Conservation (phyloP, 495 filamentous ascomycete genomes). For the Penicillium coffeae region DNA sequence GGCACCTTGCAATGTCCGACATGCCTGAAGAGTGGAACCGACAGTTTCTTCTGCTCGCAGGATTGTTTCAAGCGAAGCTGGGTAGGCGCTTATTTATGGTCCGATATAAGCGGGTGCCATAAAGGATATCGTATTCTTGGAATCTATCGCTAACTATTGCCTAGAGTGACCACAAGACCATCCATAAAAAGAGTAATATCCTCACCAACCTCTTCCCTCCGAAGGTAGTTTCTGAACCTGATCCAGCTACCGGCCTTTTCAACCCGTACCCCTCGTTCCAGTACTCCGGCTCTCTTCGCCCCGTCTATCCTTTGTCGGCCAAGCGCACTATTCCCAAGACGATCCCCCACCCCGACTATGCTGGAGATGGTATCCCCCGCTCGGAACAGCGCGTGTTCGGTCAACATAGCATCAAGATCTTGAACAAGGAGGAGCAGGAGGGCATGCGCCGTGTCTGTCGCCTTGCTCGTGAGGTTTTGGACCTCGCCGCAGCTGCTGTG, state of each 20-base stretch:
- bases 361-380: conserved; percentile 73
- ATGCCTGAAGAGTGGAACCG: conserved; percentile 83
- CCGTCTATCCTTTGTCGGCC: conserved; percentile 84
- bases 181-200: conserved; percentile 83
- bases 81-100: conserved; percentile 56
- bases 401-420: conserved; percentile 72
- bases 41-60: conserved; percentile 95
- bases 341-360: conserved; percentile 84
- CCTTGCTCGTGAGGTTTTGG: conserved; percentile 85
- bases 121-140: conserved; percentile 9
- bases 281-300: conserved; percentile 76
- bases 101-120: conserved; percentile 11
- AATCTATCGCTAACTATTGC: conserved; percentile 11
- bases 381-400: conserved; percentile 69
- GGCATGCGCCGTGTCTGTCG: conserved; percentile 93
- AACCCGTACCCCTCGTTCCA: conserved; percentile 87
- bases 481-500: conserved; percentile 77
- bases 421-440: conserved; percentile 73
- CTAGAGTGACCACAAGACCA: conserved; percentile 76
- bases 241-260: conserved; percentile 81
- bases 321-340: conserved; percentile 68
- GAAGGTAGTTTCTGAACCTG: conserved; percentile 77
- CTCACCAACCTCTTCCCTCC: conserved; percentile 65
- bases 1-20: conserved; percentile 87
- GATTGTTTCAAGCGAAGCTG: conserved; percentile 99